phyloP scores from a whole-genome alignment of 1,284 basidiomycete genomes.

The Trichosporon sp. region DNA sequence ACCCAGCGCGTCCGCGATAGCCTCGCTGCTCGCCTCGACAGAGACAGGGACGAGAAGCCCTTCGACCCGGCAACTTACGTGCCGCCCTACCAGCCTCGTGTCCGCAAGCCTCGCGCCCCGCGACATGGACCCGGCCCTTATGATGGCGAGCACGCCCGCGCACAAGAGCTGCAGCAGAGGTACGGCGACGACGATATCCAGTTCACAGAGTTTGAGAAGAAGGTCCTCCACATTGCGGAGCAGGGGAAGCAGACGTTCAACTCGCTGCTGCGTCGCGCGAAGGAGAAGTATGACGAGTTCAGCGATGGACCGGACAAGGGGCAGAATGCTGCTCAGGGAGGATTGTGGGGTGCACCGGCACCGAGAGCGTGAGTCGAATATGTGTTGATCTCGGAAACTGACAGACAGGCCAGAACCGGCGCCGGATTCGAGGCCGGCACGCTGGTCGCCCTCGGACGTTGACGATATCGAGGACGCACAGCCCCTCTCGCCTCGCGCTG shows the following conservation, averaged over 20 bases:
- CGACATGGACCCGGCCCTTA: slow-evolving; percentile 12
- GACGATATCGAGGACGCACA: slow-evolving; percentile 28
- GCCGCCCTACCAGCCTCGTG: slow-evolving; percentile 45
- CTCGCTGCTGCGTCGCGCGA: slow-evolving; percentile 34
- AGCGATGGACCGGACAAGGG: slow-evolving; percentile 20
- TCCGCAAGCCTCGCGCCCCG: slow-evolving; percentile 22
- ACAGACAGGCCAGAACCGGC: not conserved
- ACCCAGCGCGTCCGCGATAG: not conserved
- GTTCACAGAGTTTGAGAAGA: slow-evolving; percentile 42
- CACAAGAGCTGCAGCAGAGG: slow-evolving; percentile 5
- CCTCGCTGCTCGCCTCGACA: slow-evolving; percentile 7
- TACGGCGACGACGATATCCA: slow-evolving; percentile 18
- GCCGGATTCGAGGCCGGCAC: slow-evolving; percentile 11
- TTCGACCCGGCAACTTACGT: slow-evolving; percentile 5
- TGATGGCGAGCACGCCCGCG: slow-evolving; percentile 4
- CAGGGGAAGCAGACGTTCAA: slow-evolving; percentile 44
- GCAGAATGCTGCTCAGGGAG: slow-evolving; percentile 13
- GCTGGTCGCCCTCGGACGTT: slow-evolving; percentile 44
- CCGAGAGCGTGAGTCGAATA: slow-evolving; percentile 22
- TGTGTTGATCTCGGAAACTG: not conserved
- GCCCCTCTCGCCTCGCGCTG: slow-evolving; percentile 4
- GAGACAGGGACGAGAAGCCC: not conserved
- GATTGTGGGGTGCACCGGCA: slow-evolving; percentile 25
- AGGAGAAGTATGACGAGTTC: slow-evolving; percentile 36
- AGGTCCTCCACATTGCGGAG: slow-evolving; percentile 40